Conservation (phyloP, 2,329 filamentous ascomycete species). For the Phyllosticta citribraziliensis region DNA sequence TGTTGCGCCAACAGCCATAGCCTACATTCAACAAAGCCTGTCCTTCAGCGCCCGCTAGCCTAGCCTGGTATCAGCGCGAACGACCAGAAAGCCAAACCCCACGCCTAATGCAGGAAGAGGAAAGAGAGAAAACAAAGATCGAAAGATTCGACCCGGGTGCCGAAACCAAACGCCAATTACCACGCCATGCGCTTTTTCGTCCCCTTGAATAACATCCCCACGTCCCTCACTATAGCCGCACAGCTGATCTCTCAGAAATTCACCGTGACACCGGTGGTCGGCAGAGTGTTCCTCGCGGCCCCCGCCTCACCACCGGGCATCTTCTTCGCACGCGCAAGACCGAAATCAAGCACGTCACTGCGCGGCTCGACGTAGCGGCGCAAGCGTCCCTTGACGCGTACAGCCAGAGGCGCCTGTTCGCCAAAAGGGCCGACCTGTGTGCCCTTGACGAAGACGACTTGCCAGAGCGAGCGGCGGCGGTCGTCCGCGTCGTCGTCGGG, state of each 20-base stretch:
- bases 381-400: conserved; percentile 37
- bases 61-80: not conserved
- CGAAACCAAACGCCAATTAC: not conserved
- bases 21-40: not conserved
- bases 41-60: not conserved
- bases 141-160: not conserved
- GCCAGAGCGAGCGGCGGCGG: conserved; percentile 25
- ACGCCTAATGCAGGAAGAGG: not conserved
- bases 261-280: not conserved
- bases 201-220: not conserved
- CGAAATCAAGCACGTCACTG: conserved; percentile 38
- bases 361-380: conserved; percentile 37
- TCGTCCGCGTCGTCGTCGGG: conserved; percentile 37
- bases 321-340: not conserved
- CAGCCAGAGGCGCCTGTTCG: conserved; percentile 29
- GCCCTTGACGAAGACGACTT: conserved; percentile 38
- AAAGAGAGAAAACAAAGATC: not conserved
- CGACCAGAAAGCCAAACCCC: not conserved
- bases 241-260: not conserved
- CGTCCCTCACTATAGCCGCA: too few relatives aligned
- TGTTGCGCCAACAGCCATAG: too few relatives aligned
- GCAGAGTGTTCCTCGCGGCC: not conserved
- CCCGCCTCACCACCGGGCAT: conserved; percentile 1
- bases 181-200: not conserved
- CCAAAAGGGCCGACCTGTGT: conserved; percentile 34